Percentiles rank a stretch among this genome's conserved stretches.
These are phyloP conservation scores for Serendipita sp. DNA, from an alignment of 768 basidiomycete genomes.

Conservation along the genomic window DNA sequence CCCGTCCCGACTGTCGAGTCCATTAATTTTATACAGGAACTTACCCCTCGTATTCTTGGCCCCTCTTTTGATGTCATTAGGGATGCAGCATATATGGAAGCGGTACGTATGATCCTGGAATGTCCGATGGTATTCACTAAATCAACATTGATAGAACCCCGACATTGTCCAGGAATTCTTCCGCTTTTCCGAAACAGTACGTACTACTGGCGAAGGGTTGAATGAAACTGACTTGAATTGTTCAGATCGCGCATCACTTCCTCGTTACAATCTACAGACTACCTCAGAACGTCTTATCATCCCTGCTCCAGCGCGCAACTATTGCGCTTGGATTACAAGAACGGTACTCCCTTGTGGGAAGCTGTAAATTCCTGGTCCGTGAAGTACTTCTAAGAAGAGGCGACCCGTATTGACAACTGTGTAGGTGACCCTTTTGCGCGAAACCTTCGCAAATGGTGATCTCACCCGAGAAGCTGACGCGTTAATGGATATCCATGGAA, in stretches of 20 bases:
- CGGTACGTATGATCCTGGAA: slow-evolving; percentile 34
- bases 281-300: slow-evolving; percentile 45
- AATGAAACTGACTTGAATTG: neutral
- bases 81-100: slow-evolving; percentile 49
- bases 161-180: slow-evolving; percentile 87
- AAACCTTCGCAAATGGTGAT: slow-evolving; percentile 46
- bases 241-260: slow-evolving; percentile 42
- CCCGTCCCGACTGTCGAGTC: slow-evolving; percentile 39
- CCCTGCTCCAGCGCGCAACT: slow-evolving; percentile 53
- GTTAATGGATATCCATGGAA: slow-evolving; percentile 41
- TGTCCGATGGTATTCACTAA: slow-evolving; percentile 34
- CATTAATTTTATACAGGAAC: slow-evolving; percentile 36
- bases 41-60: slow-evolving; percentile 42
- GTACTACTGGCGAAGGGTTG: slow-evolving; percentile 14
- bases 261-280: slow-evolving; percentile 43
- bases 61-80: slow-evolving; percentile 38
- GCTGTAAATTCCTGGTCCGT: slow-evolving; percentile 69
- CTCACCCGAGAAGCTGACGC: slow-evolving; percentile 39
- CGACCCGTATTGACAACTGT: neutral
- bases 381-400: neutral
- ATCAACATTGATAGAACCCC: slow-evolving; percentile 63
- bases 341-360: slow-evolving; percentile 68
- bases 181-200: slow-evolving; percentile 58
- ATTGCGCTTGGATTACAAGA: slow-evolving; percentile 58
- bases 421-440: slow-evolving; percentile 49